Conservation (phyloP, 768 basidiomycete genomes). For the Suillus americanus region DNA sequence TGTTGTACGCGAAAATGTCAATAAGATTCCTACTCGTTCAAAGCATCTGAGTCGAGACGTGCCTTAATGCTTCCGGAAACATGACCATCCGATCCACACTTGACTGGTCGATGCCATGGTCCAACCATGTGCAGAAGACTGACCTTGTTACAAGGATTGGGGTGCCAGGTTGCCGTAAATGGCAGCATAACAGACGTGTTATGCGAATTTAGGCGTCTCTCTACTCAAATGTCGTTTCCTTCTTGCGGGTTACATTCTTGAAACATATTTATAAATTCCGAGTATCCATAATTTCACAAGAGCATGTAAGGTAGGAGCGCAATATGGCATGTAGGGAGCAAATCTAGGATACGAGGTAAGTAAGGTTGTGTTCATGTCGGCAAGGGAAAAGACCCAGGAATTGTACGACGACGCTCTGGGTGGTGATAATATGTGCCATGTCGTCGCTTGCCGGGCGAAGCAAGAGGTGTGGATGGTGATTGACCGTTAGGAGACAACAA, state of each 20-base stretch:
- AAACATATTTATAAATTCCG: background rate
- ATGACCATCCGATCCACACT: background rate
- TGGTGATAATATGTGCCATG: constrained; percentile 87
- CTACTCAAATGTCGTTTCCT: background rate
- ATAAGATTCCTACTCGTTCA: background rate
- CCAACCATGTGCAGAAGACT: background rate
- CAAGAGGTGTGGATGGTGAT: constrained; percentile 24
- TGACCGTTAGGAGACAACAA: constrained; percentile 7
- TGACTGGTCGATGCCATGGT: background rate
- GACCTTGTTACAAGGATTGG: background rate
- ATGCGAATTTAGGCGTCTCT: background rate
- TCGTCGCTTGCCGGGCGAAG: constrained; percentile 49
- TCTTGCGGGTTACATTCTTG: background rate
- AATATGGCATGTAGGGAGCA: background rate
- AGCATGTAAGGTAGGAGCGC: background rate
- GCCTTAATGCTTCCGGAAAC: background rate
- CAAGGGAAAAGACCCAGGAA: constrained; percentile 59
- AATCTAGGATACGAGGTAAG: constrained; percentile 1
- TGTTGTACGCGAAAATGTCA: background rate
- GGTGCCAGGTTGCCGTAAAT: background rate
- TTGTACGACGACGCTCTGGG: constrained; percentile 58
- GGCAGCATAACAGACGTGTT: background rate
- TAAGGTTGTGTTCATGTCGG: constrained; percentile 2
- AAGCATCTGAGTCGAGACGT: background rate
- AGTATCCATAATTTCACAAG: background rate